Evolutionary conservation across 192 early-diverging fungal species (phyloP).

Genomic region (Coemansia guatemalensis): DNA sequence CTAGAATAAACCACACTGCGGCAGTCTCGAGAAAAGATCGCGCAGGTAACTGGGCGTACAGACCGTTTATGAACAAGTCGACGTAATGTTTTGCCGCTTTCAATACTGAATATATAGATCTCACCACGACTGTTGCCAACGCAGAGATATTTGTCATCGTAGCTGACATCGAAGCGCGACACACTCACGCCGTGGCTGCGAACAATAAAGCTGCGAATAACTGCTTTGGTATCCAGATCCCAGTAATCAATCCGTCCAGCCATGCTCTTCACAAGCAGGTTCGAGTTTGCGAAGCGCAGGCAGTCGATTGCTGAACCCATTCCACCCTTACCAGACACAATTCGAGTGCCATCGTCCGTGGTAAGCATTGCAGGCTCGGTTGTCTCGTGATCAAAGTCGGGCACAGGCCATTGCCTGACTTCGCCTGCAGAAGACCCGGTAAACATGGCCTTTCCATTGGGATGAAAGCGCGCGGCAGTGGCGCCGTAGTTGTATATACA

Average conservation of each 20-base stretch:
- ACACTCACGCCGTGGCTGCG: slow-evolving; percentile 45
- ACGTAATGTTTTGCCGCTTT: slow-evolving; percentile 61
- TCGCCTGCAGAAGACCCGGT: slow-evolving; percentile 55
- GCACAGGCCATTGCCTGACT: slow-evolving; percentile 57
- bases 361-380: slow-evolving; percentile 15
- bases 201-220: slow-evolving; percentile 51
- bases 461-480: slow-evolving; percentile 66
- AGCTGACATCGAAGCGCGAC: slow-evolving; percentile 66
- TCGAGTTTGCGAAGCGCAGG: slow-evolving; percentile 67
- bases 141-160: slow-evolving; percentile 72
- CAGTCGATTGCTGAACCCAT: slow-evolving; percentile 59
- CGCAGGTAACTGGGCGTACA: slow-evolving; percentile 75
- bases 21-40: slow-evolving; percentile 74
- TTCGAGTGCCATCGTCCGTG: slow-evolving; percentile 23
- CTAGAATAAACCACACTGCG: slow-evolving; percentile 70
- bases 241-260: slow-evolving; percentile 78
- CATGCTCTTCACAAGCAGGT: slow-evolving; percentile 68
- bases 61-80: slow-evolving; percentile 74
- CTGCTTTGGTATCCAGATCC: slow-evolving; percentile 57
- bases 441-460: slow-evolving; percentile 59
- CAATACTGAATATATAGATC: slow-evolving; percentile 70
- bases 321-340: slow-evolving; percentile 23
- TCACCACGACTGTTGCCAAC: slow-evolving; percentile 73
- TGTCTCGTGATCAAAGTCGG: slow-evolving; percentile 27
- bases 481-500: slow-evolving; percentile 61